Base-by-base conservation (phyloP, 2,329 filamentous ascomycete species). In the Dendryphion nanum region DNA sequence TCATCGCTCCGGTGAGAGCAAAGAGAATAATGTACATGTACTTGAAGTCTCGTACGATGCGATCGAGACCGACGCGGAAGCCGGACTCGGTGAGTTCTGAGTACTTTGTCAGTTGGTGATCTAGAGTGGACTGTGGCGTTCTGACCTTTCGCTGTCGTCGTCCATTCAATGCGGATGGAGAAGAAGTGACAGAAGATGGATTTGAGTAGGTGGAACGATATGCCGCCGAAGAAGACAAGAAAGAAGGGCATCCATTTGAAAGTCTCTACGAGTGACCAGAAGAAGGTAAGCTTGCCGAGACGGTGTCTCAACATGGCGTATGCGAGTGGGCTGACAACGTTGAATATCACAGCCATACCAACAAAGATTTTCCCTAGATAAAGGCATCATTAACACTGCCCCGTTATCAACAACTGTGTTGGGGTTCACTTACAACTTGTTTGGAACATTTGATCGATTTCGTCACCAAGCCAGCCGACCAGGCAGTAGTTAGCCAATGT, bases 111-210 rank as follows among this genome's bases (percentile, higher is more conserved):
- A n/a, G n/a, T n/a, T n/a, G n/a, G n/a, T n/a, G n/a, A n/a, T n/a
- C n/a, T n/a, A n/a, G n/a, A n/a, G n/a, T n/a, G n/a, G n/a, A n/a
- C n/a, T n/a, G n/a, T n/a, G n/a, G n/a, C n/a, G n/a, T n/a, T n/a
- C n/a, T n/a, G n/a, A n/a, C n/a, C n/a, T 69, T 93, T 93, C 30
- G 82, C 78, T 0, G 87, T 93, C 1, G 86, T 80, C 32, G 86
- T 86, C 86, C 87, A 91, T 4, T 79, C 81, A 82, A 91, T 91
- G 67, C 89, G 77, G 57, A 91, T 81, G 68, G 86, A 83, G 61
- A 91, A 87, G 81, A 90, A 88, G 70, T 93, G 87, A 5, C 82
- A 77, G 34, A 91, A 69, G 33, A 93, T 73, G 4, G 87, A 86
- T 65, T 89, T 83, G 26, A 82, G 86, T 37, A 93, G 79, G 67